These are phyloP conservation scores for Dittrichia graveolens DNA, from an alignment of 129 eudicot genomes.

Conservation along the genomic window DNA sequence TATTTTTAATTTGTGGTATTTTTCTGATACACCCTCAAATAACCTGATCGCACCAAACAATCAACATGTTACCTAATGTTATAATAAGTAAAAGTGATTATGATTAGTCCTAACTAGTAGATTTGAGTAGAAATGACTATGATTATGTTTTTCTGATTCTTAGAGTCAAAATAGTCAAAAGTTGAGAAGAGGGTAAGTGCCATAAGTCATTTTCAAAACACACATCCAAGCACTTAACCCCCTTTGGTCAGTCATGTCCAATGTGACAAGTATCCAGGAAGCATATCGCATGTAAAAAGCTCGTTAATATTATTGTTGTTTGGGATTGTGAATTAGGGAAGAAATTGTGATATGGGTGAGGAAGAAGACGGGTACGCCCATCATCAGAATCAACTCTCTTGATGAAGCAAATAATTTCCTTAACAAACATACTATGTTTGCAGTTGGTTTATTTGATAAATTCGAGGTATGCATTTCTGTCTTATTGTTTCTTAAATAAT, in stretches of 20 bases:
- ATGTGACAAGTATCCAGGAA: conserved; percentile 11
- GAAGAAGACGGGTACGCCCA: conserved; percentile 89
- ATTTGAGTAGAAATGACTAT: too few relatives aligned
- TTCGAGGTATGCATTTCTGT: conserved; percentile 62
- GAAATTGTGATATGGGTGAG: conserved; percentile 86
- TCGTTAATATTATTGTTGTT: conserved; percentile 29
- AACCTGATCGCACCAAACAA: too few relatives aligned
- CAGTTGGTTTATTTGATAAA: conserved; percentile 62
- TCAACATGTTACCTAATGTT: too few relatives aligned
- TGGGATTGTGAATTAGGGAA: conserved; percentile 57
- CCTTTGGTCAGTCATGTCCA: neutral
- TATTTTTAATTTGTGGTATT: too few relatives aligned
- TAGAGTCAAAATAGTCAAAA: too few relatives aligned
- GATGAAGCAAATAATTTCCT: conserved; percentile 64
- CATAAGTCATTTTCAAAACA: neutral
- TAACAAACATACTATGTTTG: conserved; percentile 62
- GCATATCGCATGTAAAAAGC: neutral
- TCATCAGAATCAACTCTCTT: conserved; percentile 58
- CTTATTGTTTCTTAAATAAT: neutral
- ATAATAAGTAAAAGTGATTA: too few relatives aligned
- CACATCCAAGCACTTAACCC: conserved; percentile 14
- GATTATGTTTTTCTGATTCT: too few relatives aligned
- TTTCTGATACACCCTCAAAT: too few relatives aligned
- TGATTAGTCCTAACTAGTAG: too few relatives aligned
- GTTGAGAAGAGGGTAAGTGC: too few relatives aligned